Conservation (phyloP, 257 asterid genomes). For the Solanum boliviense region DNA sequence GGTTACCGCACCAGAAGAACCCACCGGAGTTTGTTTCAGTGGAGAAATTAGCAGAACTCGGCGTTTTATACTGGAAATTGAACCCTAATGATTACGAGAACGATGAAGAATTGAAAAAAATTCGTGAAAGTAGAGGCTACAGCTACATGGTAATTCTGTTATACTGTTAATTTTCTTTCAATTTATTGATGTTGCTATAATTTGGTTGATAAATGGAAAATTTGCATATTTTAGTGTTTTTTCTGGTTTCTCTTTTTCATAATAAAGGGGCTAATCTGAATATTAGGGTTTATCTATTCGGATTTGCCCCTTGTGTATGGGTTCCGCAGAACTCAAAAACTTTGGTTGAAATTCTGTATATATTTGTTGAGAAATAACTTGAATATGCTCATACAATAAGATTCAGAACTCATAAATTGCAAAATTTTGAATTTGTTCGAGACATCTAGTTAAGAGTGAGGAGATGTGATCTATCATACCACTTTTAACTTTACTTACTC, state of each 20-base stretch:
- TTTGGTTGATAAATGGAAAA: neutral
- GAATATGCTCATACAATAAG: neutral
- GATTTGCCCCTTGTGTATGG: too few species aligned
- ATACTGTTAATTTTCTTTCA: neutral
- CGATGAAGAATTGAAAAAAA: constrained; percentile 55
- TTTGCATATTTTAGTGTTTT: too few species aligned
- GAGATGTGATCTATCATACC: rapidly evolving
- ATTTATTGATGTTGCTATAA: neutral
- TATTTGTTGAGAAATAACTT: too few species aligned
- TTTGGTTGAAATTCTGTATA: neutral
- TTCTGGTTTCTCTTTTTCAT: rapidly evolving
- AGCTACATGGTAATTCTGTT: constrained; percentile 43
- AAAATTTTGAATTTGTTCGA: neutral
- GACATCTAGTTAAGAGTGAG: neutral
- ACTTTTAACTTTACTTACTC: too few species aligned
- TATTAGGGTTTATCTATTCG: too few species aligned
- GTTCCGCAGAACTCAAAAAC: too few species aligned
- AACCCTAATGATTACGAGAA: constrained; percentile 45
- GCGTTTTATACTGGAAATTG: constrained; percentile 65
- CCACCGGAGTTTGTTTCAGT: constrained; percentile 49
- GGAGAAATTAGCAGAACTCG: constrained; percentile 50
- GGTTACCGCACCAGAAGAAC: constrained; percentile 50
- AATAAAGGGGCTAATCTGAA: too few species aligned
- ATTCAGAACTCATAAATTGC: neutral
- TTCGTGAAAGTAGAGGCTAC: constrained; percentile 62